phyloP scores from a whole-genome alignment of 2,329 filamentous ascomycete species.

The Orbilia brochopaga region DNA sequence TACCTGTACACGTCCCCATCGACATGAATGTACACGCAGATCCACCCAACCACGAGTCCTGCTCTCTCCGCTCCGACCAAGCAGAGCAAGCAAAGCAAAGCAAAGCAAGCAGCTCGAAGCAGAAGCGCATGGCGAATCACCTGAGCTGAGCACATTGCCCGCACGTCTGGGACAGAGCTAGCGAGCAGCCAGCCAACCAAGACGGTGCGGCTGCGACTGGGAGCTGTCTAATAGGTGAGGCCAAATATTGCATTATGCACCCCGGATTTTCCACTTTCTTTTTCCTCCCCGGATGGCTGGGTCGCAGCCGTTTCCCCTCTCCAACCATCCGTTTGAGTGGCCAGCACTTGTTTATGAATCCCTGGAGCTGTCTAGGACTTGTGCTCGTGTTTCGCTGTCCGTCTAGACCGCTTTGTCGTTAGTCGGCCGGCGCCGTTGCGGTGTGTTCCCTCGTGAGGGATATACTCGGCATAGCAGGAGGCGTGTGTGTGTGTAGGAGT shows the following conservation, averaged over 20 bases:
- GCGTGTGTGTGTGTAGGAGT: too few species aligned
- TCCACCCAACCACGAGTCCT: not conserved
- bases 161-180: not conserved
- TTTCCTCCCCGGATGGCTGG: slow-evolving; percentile 39
- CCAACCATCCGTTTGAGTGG: not conserved
- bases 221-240: not conserved
- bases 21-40: not conserved
- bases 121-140: slow-evolving; percentile 3
- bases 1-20: not conserved
- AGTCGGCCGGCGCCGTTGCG: not conserved
- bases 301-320: slow-evolving; percentile 22
- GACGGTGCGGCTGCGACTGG: not conserved
- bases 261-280: slow-evolving; percentile 47
- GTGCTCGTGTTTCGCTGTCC: not conserved
- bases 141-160: slow-evolving; percentile 3
- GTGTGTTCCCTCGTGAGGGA: not conserved
- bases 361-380: too few species aligned
- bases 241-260: slow-evolving; percentile 26
- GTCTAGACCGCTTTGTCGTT: not conserved
- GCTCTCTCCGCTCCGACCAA: too few species aligned
- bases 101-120: not conserved
- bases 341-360: not conserved
- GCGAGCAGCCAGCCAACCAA: not conserved
- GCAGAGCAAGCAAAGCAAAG: too few species aligned
- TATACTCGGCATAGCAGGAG: slow-evolving; percentile 2